Evolutionary conservation across 805 yeast genomes (phyloP).

Genomic region (Lachancea nothofagi): DNA sequence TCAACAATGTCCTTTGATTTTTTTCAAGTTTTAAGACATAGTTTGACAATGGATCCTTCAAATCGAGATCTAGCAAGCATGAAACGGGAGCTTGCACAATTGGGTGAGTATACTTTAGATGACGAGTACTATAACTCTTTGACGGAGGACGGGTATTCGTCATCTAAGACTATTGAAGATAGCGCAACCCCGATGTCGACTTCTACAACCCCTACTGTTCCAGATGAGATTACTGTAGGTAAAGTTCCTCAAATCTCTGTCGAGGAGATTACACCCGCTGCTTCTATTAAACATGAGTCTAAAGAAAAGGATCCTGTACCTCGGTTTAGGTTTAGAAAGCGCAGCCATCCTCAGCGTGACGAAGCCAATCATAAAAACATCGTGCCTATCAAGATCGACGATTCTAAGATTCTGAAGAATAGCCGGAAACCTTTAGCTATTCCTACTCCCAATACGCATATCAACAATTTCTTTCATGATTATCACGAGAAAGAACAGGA

Average conservation of each 20-base stretch:
- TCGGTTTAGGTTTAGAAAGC: constrained; percentile 27
- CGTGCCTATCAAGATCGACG: constrained; percentile 25
- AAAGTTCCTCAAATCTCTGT: constrained; percentile 7
- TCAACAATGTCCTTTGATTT: constrained; percentile 83
- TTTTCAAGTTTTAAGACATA: constrained; percentile 73
- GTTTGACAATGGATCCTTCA: constrained; percentile 79
- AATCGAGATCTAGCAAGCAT: constrained; percentile 66
- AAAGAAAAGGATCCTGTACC: constrained; percentile 24
- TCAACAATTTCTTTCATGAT: constrained; percentile 36
- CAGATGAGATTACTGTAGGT: neutral
- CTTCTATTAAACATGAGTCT: constrained; percentile 6
- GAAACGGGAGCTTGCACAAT: constrained; percentile 51
- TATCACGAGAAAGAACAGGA: constrained; percentile 25
- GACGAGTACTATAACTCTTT: constrained; percentile 52
- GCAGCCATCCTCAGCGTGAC: constrained; percentile 18
- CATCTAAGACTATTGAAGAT: constrained; percentile 2
- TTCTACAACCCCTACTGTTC: constrained; percentile 8
- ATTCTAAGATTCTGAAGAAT: constrained; percentile 26
- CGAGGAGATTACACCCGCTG: constrained; percentile 11
- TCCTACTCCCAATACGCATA: constrained; percentile 50
- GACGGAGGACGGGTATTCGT: constrained; percentile 37
- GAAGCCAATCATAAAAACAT: constrained; percentile 13
- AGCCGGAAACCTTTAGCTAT: constrained; percentile 59
- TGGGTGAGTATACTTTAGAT: constrained; percentile 74
- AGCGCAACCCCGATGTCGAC: constrained; percentile 5